Evolutionary conservation across 345 rosid species (phyloP).

Genomic region (Theobroma cacao): DNA sequence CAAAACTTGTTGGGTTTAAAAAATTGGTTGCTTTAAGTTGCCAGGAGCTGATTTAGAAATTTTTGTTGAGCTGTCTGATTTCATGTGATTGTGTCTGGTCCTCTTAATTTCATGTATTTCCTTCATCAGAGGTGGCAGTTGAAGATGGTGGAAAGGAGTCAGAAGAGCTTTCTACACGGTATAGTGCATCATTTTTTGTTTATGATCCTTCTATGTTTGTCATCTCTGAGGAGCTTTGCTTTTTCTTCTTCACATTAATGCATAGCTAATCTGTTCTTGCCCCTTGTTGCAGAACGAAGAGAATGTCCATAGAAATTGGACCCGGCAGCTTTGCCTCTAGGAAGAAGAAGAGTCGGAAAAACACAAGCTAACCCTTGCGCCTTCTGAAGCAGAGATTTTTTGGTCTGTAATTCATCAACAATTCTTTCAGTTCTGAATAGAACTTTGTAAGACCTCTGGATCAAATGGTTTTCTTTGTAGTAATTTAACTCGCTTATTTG

Average conservation of each 20-base stretch:
- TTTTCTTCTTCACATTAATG: conserved; percentile 1
- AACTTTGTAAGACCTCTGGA: neutral
- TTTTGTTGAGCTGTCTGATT: neutral
- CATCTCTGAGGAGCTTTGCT: neutral
- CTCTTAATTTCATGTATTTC: conserved; percentile 8
- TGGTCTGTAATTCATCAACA: neutral
- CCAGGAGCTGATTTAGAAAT: neutral
- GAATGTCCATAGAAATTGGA: conserved; percentile 73
- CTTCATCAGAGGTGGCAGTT: conserved; percentile 20
- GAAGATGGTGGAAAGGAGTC: conserved; percentile 45
- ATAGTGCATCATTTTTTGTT: conserved; percentile 5
- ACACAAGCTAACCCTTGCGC: conserved; percentile 1
- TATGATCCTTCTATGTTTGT: neutral
- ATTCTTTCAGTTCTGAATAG: neutral
- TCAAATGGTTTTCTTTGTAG: neutral
- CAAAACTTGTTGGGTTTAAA: neutral
- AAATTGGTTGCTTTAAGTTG: neutral
- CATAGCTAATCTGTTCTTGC: neutral
- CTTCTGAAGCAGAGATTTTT: neutral
- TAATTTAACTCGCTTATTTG: conserved; percentile 18
- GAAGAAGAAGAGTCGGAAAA: conserved; percentile 74
- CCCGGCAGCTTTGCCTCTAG: conserved; percentile 69
- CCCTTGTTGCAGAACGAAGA: conserved; percentile 59
- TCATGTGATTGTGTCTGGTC: neutral
- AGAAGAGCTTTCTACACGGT: conserved; percentile 59